phyloP scores from a whole-genome alignment of 495 filamentous ascomycete species.

The Chaetomium fimeti region DNA sequence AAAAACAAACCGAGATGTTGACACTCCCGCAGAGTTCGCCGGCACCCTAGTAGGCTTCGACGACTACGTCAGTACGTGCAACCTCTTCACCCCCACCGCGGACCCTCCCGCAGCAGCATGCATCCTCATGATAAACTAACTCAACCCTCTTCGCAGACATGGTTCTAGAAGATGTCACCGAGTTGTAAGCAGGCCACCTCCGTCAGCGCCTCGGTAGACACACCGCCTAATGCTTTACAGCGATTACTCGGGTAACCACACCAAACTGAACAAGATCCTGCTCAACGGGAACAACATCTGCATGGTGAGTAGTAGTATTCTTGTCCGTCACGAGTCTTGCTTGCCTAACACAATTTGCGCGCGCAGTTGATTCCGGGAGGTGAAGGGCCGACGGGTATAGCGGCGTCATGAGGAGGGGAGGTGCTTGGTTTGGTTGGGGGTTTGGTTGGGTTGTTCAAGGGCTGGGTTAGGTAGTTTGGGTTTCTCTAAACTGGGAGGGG shows the following conservation, averaged over 20 bases:
- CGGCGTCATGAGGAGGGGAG: conserved; percentile 22
- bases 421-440: background rate
- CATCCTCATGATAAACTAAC: background rate
- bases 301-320: conserved; percentile 65
- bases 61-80: conserved; percentile 95
- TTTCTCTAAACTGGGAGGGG: background rate
- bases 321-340: background rate
- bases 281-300: conserved; percentile 99
- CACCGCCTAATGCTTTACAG: conserved; percentile 43
- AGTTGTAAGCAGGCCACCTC: conserved; percentile 65
- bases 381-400: conserved; percentile 62
- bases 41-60: conserved; percentile 94
- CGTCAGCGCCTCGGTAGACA: background rate
- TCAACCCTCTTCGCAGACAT: conserved; percentile 70
- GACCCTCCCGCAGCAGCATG: background rate
- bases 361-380: conserved; percentile 80
- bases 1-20: background rate
- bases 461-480: background rate
- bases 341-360: conserved; percentile 3
- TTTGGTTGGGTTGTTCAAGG: background rate
- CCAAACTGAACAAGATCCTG: conserved; percentile 87
- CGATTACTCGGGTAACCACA: conserved; percentile 82
- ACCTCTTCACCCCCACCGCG: background rate
- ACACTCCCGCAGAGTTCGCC: conserved; percentile 68
- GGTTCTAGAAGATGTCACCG: conserved; percentile 95